A percentile compares a stretch with the other conserved stretches of the same genome.
These are phyloP conservation scores for Babesia gibsoni DNA, from an alignment of 169 alveolate species.

Conservation along the genomic window DNA sequence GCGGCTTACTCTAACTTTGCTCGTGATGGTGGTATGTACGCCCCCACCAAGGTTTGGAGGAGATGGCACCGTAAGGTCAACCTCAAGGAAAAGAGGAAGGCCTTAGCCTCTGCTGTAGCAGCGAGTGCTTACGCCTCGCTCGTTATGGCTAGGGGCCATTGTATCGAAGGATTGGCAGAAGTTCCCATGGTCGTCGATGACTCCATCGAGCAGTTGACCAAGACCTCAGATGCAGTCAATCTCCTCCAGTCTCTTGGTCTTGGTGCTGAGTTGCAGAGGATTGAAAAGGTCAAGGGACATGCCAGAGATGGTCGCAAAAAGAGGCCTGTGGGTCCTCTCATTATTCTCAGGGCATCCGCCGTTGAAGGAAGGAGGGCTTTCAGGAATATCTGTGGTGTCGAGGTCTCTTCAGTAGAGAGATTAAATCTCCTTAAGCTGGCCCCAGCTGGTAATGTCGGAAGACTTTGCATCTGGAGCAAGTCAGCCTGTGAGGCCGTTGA, in stretches of 20 bases:
- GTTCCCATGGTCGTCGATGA: conserved; percentile 95
- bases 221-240: conserved; percentile 89
- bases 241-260: conserved; percentile 86
- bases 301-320: conserved; percentile 93
- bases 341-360: conserved; percentile 91
- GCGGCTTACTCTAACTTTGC: conserved; percentile 99
- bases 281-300: conserved; percentile 85
- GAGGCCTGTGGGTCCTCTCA: conserved; percentile 95
- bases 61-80: conserved; percentile 97
- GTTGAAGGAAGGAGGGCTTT: conserved; percentile 91
- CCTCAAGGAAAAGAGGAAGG: conserved; percentile 94
- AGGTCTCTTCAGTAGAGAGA: conserved; percentile 91
- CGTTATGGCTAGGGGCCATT: conserved; percentile 98
- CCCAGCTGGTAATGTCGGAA: conserved; percentile 99
- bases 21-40: conserved; percentile 99
- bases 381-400: conserved; percentile 98
- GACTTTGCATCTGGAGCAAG: conserved; percentile 95
- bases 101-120: conserved; percentile 97
- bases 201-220: conserved; percentile 77
- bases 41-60: conserved; percentile 96
- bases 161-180: conserved; percentile 90
- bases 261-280: conserved; percentile 86
- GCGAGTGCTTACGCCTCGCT: conserved; percentile 96
- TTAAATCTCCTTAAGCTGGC: conserved; percentile 95
- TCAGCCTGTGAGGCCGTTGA: conserved; percentile 91